A percentile compares a stretch with the other conserved stretches of the same genome.
phyloP scores from a whole-genome alignment of 2,329 filamentous ascomycete genomes.

The Sporothrix pallida region DNA sequence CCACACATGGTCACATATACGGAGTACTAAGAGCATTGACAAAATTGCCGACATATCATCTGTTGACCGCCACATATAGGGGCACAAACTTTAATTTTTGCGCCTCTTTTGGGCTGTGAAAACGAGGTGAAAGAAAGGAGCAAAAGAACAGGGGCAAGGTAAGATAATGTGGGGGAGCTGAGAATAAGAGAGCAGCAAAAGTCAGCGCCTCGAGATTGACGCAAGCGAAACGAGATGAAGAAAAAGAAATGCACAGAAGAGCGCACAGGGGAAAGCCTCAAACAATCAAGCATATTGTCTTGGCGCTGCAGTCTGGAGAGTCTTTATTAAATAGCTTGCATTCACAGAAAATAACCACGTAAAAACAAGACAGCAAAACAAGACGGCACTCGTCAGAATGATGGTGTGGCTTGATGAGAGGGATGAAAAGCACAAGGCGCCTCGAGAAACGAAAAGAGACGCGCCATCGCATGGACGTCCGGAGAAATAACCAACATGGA shows the following conservation, averaged over 20 bases:
- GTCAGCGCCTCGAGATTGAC: neutral
- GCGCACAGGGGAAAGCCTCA: neutral
- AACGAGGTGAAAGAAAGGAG: neutral
- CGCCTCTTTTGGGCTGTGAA: neutral
- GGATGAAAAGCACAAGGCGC: neutral
- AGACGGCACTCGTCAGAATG: too few species aligned
- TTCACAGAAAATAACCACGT: too few species aligned
- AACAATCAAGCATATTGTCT: neutral
- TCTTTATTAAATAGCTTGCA: conserved; percentile 11
- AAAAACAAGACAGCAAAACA: too few species aligned
- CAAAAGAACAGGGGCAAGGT: neutral
- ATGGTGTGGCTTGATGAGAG: neutral
- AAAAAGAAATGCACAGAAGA: neutral
- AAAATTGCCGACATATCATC: neutral
- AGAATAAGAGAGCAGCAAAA: neutral
- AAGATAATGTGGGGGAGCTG: neutral
- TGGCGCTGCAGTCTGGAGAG: neutral
- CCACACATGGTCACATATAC: neutral
- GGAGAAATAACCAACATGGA: neutral
- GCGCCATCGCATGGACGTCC: neutral
- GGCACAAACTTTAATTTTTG: conserved; percentile 17
- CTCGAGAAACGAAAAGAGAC: neutral
- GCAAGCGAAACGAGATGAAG: neutral
- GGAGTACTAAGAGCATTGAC: neutral
- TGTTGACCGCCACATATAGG: conserved; percentile 16